phyloP scores from a whole-genome alignment of 75 land plant genomes.

The Ceratopteris richardii region DNA sequence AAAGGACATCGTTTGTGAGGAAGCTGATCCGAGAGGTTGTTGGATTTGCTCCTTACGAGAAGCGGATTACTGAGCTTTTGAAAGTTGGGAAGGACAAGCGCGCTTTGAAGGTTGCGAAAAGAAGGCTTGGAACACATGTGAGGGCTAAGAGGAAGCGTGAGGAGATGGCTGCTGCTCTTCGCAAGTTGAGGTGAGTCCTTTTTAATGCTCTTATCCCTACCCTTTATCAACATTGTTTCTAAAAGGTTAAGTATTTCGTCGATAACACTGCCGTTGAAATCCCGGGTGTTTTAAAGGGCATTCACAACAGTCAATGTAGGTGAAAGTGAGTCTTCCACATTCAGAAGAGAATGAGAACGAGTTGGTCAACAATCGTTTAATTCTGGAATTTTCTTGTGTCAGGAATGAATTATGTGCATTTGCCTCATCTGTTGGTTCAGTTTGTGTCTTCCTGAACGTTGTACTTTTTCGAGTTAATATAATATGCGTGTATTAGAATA shows the following conservation, averaged over 20 bases:
- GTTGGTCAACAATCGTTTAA: not conserved
- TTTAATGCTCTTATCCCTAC: not conserved
- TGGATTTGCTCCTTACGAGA: constrained; percentile 97
- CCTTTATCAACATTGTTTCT: not conserved
- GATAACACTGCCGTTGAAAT: too few relatives aligned
- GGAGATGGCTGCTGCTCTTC: constrained; percentile 75
- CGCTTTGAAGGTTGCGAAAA: constrained; percentile 85
- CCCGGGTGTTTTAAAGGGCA: not conserved
- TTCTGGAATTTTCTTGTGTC: not conserved
- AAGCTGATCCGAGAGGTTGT: constrained; percentile 81
- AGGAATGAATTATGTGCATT: not conserved
- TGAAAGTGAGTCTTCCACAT: not conserved
- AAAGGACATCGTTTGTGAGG: constrained; percentile 66
- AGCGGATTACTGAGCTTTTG: constrained; percentile 79
- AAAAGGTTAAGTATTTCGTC: not conserved
- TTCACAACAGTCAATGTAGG: not conserved
- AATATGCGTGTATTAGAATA: not conserved
- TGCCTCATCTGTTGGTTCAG: not conserved
- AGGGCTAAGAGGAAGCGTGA: constrained; percentile 95
- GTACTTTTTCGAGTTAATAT: not conserved
- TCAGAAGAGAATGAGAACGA: not conserved
- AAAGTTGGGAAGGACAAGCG: constrained; percentile 94
- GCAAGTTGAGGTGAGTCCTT: constrained; percentile 62
- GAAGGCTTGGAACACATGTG: constrained; percentile 87
- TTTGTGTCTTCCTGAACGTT: not conserved